phyloP scores from a whole-genome alignment of 73 alveolate species.

The Durusdinium trenchii region DNA sequence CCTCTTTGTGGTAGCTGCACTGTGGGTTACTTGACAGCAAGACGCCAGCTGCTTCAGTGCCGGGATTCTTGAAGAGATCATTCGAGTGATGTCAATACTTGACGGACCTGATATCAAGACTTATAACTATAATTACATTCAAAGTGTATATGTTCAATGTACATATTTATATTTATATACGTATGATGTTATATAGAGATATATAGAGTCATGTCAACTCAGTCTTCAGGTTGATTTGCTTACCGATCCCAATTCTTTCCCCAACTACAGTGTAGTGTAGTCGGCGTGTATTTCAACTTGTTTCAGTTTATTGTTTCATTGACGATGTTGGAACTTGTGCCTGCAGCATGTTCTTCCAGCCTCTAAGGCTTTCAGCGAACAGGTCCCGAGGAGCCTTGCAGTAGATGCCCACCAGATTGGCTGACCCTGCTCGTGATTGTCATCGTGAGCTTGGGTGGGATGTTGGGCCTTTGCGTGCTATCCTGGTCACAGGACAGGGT shows the following conservation, averaged over 20 bases:
- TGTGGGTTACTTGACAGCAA: background rate
- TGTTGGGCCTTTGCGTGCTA: constrained; percentile 58
- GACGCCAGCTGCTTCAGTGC: background rate
- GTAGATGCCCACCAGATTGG: constrained; percentile 79
- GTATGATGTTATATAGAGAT: no score
- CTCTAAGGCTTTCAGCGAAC: constrained; percentile 60
- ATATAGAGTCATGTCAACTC: background rate
- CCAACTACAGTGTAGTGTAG: no score
- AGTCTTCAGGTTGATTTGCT: background rate
- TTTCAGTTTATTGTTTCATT: background rate
- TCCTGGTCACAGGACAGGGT: constrained; percentile 84
- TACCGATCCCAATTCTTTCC: background rate
- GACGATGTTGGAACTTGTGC: background rate
- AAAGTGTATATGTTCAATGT: no score
- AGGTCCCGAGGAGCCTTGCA: constrained; percentile 60
- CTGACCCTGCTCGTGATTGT: constrained; percentile 40
- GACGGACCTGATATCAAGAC: no score
- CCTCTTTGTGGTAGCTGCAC: constrained; percentile 71
- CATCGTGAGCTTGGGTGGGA: constrained; percentile 37
- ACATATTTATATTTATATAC: background rate
- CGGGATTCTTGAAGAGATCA: no score
- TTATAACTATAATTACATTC: background rate
- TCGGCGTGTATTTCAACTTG: background rate
- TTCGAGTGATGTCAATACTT: no score
- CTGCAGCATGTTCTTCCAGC: background rate